These are phyloP conservation scores for Colletotrichum phormii DNA, from an alignment of 2,329 filamentous ascomycete genomes.

Conservation along the genomic window DNA sequence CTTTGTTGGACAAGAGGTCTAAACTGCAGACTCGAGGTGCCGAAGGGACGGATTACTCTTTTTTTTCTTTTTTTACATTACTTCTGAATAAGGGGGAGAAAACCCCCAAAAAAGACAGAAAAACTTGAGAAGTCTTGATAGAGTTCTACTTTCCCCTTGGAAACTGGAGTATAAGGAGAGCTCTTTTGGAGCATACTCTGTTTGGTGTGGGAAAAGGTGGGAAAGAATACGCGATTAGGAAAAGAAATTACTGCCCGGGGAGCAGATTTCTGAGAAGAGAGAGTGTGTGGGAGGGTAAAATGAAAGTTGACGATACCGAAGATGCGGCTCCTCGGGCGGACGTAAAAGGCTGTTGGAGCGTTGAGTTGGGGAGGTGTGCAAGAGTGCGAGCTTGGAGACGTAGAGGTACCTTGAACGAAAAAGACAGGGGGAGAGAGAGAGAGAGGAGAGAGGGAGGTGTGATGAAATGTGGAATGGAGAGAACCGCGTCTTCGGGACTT, in stretches of 20 bases:
- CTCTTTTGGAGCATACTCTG: neutral
- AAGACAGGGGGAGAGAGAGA: no score
- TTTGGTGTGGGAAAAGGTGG: neutral
- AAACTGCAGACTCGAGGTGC: neutral
- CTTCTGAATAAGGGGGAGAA: neutral
- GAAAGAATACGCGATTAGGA: neutral
- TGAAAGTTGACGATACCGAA: neutral
- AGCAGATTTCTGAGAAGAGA: neutral
- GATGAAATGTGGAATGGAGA: neutral
- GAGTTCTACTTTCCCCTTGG: neutral
- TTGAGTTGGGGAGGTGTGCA: no score
- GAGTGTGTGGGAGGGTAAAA: neutral
- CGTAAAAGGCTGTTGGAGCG: neutral
- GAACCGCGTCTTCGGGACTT: neutral
- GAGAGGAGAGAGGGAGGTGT: no score
- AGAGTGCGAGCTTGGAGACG: no score
- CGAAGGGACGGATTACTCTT: neutral
- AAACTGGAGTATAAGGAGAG: neutral
- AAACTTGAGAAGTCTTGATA: neutral
- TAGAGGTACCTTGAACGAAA: no score
- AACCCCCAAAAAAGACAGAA: neutral
- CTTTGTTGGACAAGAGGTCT: neutral
- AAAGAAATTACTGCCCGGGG: no score
- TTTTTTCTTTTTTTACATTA: neutral
- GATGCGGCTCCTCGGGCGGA: neutral